phyloP scores from a whole-genome alignment of 352 stramenopile species.

The Globisporangium abappressorium region DNA sequence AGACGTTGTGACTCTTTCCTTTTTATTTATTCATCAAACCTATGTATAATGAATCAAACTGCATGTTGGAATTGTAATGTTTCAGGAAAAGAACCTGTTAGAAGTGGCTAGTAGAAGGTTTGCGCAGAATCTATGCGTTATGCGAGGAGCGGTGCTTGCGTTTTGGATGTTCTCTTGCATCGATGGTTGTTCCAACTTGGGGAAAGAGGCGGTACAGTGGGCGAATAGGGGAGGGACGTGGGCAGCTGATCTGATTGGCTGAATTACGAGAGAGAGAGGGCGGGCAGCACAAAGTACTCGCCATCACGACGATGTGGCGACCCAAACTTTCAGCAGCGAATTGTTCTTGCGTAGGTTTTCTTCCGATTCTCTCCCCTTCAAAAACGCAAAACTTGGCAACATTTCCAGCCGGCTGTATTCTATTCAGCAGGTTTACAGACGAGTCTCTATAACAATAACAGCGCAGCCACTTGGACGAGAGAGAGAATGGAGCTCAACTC shows the following conservation, averaged over 20 bases:
- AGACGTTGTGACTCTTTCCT: not conserved
- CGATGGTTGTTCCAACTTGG: not conserved
- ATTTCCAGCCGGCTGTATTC: not conserved
- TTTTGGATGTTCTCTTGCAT: not conserved
- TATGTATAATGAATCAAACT: no score
- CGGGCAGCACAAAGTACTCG: not conserved
- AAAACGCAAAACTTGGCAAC: not conserved
- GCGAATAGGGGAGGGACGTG: not conserved
- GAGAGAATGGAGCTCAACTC: not conserved
- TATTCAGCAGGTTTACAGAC: not conserved
- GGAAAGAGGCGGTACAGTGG: not conserved
- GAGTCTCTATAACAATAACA: not conserved
- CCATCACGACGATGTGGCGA: conserved; percentile 3
- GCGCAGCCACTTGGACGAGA: not conserved
- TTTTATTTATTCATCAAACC: not conserved
- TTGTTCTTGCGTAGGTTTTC: not conserved
- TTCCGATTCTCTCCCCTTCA: not conserved
- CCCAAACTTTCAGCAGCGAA: not conserved
- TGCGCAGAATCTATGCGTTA: not conserved
- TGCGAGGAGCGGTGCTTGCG: not conserved
- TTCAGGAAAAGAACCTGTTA: not conserved
- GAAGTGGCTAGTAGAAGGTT: not conserved
- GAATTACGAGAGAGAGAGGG: no score
- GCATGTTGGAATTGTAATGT: no score
- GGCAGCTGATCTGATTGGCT: no score